Evolutionary conservation across 139 green algal genomes (phyloP), one percentile per base, ranked within the genome.

Genomic region (Astrephomene gubernaculifera): DNA sequence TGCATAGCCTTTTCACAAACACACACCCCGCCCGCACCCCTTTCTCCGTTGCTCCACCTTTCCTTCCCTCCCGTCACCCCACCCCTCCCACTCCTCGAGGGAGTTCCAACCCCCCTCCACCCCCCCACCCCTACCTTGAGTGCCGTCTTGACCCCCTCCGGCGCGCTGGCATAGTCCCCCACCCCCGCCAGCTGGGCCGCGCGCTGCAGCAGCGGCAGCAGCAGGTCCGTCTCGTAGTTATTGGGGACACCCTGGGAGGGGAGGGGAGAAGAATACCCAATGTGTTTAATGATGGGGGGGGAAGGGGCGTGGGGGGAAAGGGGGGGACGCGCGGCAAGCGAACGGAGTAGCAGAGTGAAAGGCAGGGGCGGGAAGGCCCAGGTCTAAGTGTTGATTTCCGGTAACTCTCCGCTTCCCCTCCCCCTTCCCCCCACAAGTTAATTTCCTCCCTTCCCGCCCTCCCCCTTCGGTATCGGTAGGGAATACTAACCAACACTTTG

Each of bases 181-280:
- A 96, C 33, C 35, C 89, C 90, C 2, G 94, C 95, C 41, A 97
- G 87, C 36, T 89, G 31, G 38, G 95, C 93, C 10, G 96, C 96
- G 38, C 87, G 89, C 2, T 93, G 38, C 36, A 99, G 91, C 54
- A 99, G 96, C 31, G 96, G 96, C 61, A 95, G 92, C 86, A 99
- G 96, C 27, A 99, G 91, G 86, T 99, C 96, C 0, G 96, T 99
- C 90, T 99, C 96, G 82, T 98, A 99, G 89, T 99, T 98, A 93
- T 98, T 98, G 44, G 92, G 90, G 19, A 95, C 92, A 35, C 87
- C 86, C 90, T 96, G 92, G 69, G 86, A 93, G 90, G 31, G 78
- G 4, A 81, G 33, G n/a, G 44, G 24, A 57, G 33, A 45, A 3
- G 54, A n/a, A n/a, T n/a, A n/a, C n/a, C n/a, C n/a, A n/a, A n/a